Evolutionary conservation across 208 protist species (phyloP), one percentile per base, ranked within the genome.

Genomic region (Phytomonas francai): DNA sequence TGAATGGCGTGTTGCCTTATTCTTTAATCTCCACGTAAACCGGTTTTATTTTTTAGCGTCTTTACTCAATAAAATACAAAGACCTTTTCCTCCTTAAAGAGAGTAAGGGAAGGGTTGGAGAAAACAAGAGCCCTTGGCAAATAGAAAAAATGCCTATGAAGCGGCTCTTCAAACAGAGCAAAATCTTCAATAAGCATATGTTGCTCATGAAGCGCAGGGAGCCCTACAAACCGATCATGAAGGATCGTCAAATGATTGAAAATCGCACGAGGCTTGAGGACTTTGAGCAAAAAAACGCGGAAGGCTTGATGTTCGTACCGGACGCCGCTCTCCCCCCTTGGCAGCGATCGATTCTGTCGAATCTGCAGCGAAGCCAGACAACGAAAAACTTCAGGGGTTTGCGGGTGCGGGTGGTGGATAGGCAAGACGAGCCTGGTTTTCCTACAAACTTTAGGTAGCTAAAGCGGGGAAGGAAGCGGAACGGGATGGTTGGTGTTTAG

Each of bases 341-440:
- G 86, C 63, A 88, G 65, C 78, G 79, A 64, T 85, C 81, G 14
- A 67, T 92, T n/a, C 65, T 70, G 0, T 59, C 65, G 7, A 88
- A 87, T 49, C 62, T 85, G 36, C 68, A 66, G 56, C 67, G 76
- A 27, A 59, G 45, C n/a, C 49, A 60, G 27, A 73, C 73, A 3
- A 60, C 74, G 49, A 66, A 88, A 70, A 91, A 91, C 64, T 87
- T 91, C 65, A 72, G 83, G 4, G 88, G 88, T 0, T 77, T 94
- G 33, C 85, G 88, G 30, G 83, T 94, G 54, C 85, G 85, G 9
- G 79, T 81, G 57, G 86, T 76, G 39, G 84, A 94, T 65, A 71
- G 62, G 54, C 85, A 91, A 71, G 88, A 94, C 61, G 85, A 94
- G 64, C 85, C 84, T 32, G 88, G 88, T 27, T 94, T 94, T 62